Evolutionary conservation across 106 monocot genomes (phyloP).

Genomic region (Phalaenopsis equestris): DNA sequence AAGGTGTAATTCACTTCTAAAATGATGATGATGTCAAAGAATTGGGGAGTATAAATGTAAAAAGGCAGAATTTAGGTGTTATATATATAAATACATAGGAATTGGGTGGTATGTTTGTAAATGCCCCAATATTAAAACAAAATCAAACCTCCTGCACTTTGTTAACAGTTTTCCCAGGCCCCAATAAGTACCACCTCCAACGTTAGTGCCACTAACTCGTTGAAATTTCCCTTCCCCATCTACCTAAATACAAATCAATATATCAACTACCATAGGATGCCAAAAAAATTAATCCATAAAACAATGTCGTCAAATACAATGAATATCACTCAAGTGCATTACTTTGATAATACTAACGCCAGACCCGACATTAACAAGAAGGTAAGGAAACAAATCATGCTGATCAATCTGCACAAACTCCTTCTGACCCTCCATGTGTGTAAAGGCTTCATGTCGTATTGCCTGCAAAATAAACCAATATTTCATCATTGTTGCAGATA

Average conservation of each 20-base stretch:
- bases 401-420: slow-evolving; percentile 94
- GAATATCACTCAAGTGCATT: slow-evolving; percentile 5
- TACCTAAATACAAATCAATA: slow-evolving; percentile 41
- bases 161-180: slow-evolving; percentile 90
- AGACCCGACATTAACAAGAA: slow-evolving; percentile 98
- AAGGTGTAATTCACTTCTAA: no score
- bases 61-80: no score
- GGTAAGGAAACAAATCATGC: slow-evolving; percentile 93
- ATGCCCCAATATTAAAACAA: not conserved
- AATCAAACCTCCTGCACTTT: slow-evolving; percentile 81
- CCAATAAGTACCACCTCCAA: slow-evolving; percentile 99
- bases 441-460: slow-evolving; percentile 99
- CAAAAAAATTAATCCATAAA: slow-evolving; percentile 3
- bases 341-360: slow-evolving; percentile 99
- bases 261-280: slow-evolving; percentile 5
- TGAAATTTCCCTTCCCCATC: slow-evolving; percentile 92
- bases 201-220: slow-evolving; percentile 98
- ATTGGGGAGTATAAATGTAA: no score
- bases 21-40: no score
- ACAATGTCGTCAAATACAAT: not conserved
- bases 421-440: slow-evolving; percentile 96
- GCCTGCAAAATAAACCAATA: slow-evolving; percentile 31
- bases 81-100: no score
- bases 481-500: slow-evolving; percentile 3
- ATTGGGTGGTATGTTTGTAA: no score